A percentile compares a stretch with the other conserved stretches of the same genome.
Conservation (phyloP, 495 filamentous ascomycete species). For the Poronia punctata region DNA sequence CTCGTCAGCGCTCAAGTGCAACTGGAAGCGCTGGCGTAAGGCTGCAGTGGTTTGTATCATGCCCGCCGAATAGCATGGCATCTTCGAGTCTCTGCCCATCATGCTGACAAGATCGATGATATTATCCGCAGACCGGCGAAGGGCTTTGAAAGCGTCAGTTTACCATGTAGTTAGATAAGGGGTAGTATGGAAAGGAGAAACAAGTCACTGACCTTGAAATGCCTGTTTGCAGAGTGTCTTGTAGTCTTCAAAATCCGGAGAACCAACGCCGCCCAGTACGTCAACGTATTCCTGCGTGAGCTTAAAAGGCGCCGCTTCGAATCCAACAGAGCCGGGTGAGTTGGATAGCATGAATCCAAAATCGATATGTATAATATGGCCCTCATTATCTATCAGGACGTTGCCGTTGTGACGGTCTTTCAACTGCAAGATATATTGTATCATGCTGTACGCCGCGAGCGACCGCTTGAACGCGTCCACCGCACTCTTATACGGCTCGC, state of each 20-base stretch:
- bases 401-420: conserved; percentile 81
- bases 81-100: conserved; percentile 68
- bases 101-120: conserved; percentile 66
- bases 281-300: conserved; percentile 72
- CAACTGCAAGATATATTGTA: conserved; percentile 67
- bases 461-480: conserved; percentile 64
- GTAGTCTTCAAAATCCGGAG: conserved; percentile 56
- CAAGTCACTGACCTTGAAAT: conserved; percentile 51
- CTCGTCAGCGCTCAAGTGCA: conserved; percentile 67
- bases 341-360: conserved; percentile 81
- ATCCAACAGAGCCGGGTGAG: conserved; percentile 67
- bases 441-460: conserved; percentile 68
- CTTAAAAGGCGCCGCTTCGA: conserved; percentile 75
- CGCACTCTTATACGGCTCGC: conserved; percentile 53
- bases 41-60: conserved; percentile 52
- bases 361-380: conserved; percentile 76
- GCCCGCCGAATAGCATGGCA: conserved; percentile 68
- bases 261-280: conserved; percentile 59
- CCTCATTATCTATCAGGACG: conserved; percentile 69
- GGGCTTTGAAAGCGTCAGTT: no score
- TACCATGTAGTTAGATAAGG: conserved; percentile 2
- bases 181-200: no score
- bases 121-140: conserved; percentile 63
- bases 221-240: conserved; percentile 66
- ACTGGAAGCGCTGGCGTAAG: conserved; percentile 59